These are phyloP conservation scores for Pseudopithomyces chartarum DNA, from an alignment of 2,329 filamentous ascomycete genomes.

Conservation along the genomic window DNA sequence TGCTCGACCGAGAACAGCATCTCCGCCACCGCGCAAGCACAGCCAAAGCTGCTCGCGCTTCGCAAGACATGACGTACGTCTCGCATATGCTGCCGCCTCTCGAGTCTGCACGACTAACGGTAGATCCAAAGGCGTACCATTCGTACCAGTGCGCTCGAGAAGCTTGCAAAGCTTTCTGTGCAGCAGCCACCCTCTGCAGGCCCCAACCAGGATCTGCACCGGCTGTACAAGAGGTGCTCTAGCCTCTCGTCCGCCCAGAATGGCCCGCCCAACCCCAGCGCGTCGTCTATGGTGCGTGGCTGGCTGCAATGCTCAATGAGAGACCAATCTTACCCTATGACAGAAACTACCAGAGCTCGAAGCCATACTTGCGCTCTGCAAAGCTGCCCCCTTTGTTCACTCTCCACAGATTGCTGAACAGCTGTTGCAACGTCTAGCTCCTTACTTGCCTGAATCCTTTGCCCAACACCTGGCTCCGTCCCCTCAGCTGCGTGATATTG, in stretches of 20 bases:
- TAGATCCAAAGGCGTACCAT: constrained; percentile 39
- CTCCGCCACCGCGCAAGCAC: too few relatives aligned
- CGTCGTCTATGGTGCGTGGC: constrained; percentile 44
- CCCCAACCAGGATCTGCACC: constrained; percentile 45
- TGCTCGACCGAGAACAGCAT: too few relatives aligned
- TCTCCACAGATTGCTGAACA: constrained; percentile 74
- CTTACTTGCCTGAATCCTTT: constrained; percentile 86
- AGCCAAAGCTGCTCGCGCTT: not conserved
- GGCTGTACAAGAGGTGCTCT: constrained; percentile 50
- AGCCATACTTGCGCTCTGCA: constrained; percentile 87
- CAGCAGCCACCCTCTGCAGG: constrained; percentile 33
- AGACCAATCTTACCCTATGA: not conserved
- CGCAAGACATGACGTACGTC: constrained; percentile 1
- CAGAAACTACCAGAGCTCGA: constrained; percentile 90
- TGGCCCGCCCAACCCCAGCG: constrained; percentile 23
- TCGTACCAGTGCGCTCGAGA: constrained; percentile 56
- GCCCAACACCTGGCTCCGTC: constrained; percentile 78
- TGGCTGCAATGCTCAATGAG: not conserved
- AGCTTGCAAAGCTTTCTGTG: constrained; percentile 55
- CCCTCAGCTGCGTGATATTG: constrained; percentile 79
- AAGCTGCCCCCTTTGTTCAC: constrained; percentile 78
- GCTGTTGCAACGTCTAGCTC: constrained; percentile 77
- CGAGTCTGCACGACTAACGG: not conserved
- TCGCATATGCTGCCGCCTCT: not conserved
- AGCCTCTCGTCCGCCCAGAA: constrained; percentile 18